Conservation (phyloP, 1,284 basidiomycete species). For the Austroboletus niveus region DNA sequence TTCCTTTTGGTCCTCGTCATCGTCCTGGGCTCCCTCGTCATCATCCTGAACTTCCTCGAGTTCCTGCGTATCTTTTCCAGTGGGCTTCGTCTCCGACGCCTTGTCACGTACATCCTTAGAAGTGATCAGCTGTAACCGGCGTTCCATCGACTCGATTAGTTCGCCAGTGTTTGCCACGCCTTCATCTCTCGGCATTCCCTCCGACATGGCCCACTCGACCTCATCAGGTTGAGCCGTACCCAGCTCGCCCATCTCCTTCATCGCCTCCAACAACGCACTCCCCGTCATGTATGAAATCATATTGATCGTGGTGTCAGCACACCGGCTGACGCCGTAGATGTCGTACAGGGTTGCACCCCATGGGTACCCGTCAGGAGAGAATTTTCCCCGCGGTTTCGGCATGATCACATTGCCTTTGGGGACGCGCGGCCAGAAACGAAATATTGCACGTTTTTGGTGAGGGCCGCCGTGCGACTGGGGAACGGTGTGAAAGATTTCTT, state of each 20-base stretch:
- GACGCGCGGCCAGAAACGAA: constrained; percentile 25
- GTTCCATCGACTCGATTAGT: constrained; percentile 25
- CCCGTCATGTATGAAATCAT: constrained; percentile 32
- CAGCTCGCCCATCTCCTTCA: constrained; percentile 35
- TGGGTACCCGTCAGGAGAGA: too few species aligned
- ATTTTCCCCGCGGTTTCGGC: too few species aligned
- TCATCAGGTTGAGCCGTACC: constrained; percentile 29
- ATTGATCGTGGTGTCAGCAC: constrained; percentile 13
- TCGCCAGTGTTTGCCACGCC: constrained; percentile 29
- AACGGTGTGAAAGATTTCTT: constrained; percentile 11
- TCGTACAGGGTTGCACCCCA: constrained; percentile 28
- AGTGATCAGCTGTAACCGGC: not conserved
- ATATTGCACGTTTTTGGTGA: constrained; percentile 10
- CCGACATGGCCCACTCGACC: constrained; percentile 37
- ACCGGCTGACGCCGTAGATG: constrained; percentile 35
- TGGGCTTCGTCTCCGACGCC: not conserved
- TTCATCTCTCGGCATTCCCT: constrained; percentile 35
- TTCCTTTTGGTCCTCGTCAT: not conserved
- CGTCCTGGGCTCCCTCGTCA: not conserved
- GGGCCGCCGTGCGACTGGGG: not conserved
- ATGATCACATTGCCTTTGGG: not conserved
- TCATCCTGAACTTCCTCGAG: not conserved
- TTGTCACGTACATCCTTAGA: too few species aligned
- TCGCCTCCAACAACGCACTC: constrained; percentile 37
- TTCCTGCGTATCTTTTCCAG: not conserved